Conservation (phyloP, 148 eudicot species). For the Agrostemma githago region DNA sequence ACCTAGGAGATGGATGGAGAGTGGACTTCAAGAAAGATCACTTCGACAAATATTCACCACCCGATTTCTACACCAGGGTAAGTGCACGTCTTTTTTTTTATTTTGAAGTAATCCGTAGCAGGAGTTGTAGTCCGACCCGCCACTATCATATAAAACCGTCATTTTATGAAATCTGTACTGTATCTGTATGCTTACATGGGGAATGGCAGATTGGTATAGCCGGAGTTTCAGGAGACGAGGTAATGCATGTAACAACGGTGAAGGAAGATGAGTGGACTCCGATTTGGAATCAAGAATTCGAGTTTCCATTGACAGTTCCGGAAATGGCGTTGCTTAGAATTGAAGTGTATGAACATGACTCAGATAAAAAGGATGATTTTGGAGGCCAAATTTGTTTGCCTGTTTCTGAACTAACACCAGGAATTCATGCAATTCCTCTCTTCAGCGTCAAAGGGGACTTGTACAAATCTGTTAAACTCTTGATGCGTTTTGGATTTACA, state of each 20-base stretch:
- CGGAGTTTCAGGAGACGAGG: slow-evolving; percentile 46
- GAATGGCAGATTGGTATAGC: slow-evolving; percentile 28
- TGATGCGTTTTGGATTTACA: slow-evolving; percentile 37
- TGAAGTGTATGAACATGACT: slow-evolving; percentile 51
- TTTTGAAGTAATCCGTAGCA: too few relatives aligned
- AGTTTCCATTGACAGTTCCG: slow-evolving; percentile 47
- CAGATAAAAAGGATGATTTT: slow-evolving; percentile 41
- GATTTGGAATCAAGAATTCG: slow-evolving; percentile 55
- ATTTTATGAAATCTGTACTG: too few relatives aligned
- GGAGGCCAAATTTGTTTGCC: slow-evolving; percentile 69
- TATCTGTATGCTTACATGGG: too few relatives aligned
- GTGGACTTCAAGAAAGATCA: slow-evolving; percentile 45
- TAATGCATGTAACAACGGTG: slow-evolving; percentile 35
- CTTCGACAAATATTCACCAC: slow-evolving; percentile 63
- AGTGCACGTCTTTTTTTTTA: background rate
- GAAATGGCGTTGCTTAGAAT: slow-evolving; percentile 57
- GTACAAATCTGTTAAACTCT: slow-evolving; percentile 47
- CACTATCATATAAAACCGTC: background rate
- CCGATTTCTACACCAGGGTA: slow-evolving; percentile 62
- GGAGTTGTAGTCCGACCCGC: background rate
- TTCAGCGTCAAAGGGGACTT: slow-evolving; percentile 35
- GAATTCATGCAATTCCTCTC: slow-evolving; percentile 51
- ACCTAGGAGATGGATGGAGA: slow-evolving; percentile 70
- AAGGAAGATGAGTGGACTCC: slow-evolving; percentile 63
- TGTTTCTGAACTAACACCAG: slow-evolving; percentile 42